phyloP scores from a whole-genome alignment of 768 basidiomycete genomes.

The Terana coerulea region DNA sequence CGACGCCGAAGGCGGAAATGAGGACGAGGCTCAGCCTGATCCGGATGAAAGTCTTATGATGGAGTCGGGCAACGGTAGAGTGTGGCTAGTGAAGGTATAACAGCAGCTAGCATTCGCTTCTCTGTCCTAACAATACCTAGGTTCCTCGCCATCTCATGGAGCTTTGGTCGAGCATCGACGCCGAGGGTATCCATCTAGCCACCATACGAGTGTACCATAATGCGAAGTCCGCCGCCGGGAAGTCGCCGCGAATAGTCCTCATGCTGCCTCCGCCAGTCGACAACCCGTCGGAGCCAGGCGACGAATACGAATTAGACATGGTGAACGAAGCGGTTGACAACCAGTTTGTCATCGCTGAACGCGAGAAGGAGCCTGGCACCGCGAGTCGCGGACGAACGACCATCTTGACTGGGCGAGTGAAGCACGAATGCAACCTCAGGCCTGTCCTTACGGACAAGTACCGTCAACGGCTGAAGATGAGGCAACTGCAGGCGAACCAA shows the following conservation, averaged over 20 bases:
- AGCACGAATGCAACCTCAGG: constrained; percentile 74
- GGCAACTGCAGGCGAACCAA: constrained; percentile 63
- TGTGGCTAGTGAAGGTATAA: constrained; percentile 84
- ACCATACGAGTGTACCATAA: constrained; percentile 76
- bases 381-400: constrained; percentile 64
- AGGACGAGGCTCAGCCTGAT: constrained; percentile 66
- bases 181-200: constrained; percentile 77
- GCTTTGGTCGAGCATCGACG: constrained; percentile 73
- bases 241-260: constrained; percentile 59
- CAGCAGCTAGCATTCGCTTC: background rate
- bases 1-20: constrained; percentile 43
- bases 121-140: constrained; percentile 33
- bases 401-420: constrained; percentile 74
- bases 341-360: constrained; percentile 81
- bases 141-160: constrained; percentile 86
- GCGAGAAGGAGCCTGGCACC: constrained; percentile 57
- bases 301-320: constrained; percentile 86
- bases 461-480: constrained; percentile 66
- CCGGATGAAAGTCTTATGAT: constrained; percentile 83
- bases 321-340: constrained; percentile 82
- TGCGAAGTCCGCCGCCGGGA: constrained; percentile 35
- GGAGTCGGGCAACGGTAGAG: constrained; percentile 66
- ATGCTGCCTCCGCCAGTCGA: constrained; percentile 57
- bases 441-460: constrained; percentile 68
- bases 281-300: constrained; percentile 37